Percentiles rank a stretch among this genome's conserved stretches.
Conservation (phyloP, 257 asterid species). For the Solanum chiquidenum region DNA sequence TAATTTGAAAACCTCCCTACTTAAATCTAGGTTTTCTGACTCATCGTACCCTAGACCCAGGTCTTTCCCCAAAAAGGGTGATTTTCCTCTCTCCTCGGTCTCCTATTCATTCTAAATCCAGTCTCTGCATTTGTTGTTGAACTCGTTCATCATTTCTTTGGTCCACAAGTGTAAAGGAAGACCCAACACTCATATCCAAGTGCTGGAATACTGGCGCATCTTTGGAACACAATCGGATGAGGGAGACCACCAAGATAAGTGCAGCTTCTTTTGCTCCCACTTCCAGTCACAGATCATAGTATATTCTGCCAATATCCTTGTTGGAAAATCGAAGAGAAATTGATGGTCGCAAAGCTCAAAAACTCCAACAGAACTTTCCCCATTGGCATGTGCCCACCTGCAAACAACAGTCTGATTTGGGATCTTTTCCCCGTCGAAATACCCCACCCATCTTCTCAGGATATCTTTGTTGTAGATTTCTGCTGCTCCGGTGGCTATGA, state of each 20-base stretch:
- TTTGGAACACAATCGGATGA: neutral
- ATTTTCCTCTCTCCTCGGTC: neutral
- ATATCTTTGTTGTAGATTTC: neutral
- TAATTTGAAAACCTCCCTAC: neutral
- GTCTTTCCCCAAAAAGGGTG: neutral
- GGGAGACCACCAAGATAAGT: neutral
- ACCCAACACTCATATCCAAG: neutral
- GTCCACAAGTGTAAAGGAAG: neutral
- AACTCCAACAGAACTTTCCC: neutral
- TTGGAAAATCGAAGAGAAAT: neutral
- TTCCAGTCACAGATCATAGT: neutral
- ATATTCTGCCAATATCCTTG: neutral
- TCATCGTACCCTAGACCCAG: neutral
- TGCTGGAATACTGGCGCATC: neutral
- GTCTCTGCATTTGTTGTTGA: neutral
- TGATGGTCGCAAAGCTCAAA: neutral
- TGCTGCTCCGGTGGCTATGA: neutral
- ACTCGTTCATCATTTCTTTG: neutral
- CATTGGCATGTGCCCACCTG: neutral
- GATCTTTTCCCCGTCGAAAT: neutral
- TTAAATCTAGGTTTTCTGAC: neutral
- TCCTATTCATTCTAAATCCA: neutral
- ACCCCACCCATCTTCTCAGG: neutral
- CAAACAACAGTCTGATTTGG: neutral
- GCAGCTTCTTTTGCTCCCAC: neutral